Evolutionary conservation across 495 filamentous ascomycete genomes (phyloP), one percentile per base, ranked within the genome.

Genomic region (Aspergillus steynii): DNA sequence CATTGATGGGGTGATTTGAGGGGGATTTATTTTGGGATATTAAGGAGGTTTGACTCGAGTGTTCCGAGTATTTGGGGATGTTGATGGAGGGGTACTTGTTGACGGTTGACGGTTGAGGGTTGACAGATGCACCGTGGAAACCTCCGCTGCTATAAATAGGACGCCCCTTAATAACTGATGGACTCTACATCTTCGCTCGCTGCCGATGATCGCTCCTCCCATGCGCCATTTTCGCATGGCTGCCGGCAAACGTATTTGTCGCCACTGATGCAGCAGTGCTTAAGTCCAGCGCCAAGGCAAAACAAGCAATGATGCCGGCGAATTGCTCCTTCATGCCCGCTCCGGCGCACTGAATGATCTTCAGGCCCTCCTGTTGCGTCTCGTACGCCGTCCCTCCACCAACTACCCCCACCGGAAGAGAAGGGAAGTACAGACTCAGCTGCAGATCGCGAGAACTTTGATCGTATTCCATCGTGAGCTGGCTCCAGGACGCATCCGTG

Each of bases 231-330:
- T 49, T 59, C 52, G 53, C 45, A 55, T 66, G 60, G 28, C 56
- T 60, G 14, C 28, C 20, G n/a, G 64, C 56, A 47, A 66, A 66
- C 0, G 64, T 66, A 34, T 60, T 59, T 4, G 46, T 66, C 31
- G 53, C 45, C 2, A 66, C 32, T 2, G 64, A 47, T 34, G 60
- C 53, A 53, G 50, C 49, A 0, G 64, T 66, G 25, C 64, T 66
- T 4, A 59, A 14, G 7, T 66, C 60, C 52, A 66, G 47, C 3
- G 60, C 64, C 50, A 66, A 48, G 26, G 64, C 56, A 28, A 66
- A 66, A 7, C 47, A 54, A 26, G 60, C 64, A 32, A 66, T 62
- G 3, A 58, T 42, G 1, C 60, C 64, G n/a, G 64, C 64, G 48
- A 66, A 53, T 14, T 50, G 60, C 37, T 42, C 20, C 46, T 66